Percentiles rank a stretch among this genome's conserved stretches.
Conservation (phyloP, 2,329 filamentous ascomycete genomes). For the Aspergillus carbonarius region DNA sequence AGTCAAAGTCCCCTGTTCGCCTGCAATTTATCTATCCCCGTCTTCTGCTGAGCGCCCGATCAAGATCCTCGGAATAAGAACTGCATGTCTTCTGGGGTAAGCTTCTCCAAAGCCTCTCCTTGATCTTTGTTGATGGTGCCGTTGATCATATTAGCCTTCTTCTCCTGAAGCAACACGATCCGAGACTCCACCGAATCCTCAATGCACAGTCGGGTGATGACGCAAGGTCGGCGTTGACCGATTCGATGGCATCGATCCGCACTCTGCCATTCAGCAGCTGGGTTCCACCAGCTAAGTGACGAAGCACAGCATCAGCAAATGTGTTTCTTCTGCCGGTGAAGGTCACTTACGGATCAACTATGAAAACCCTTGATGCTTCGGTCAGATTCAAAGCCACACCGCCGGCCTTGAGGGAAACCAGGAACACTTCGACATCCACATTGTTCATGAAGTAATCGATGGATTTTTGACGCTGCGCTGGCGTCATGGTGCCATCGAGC, state of each 20-base stretch:
- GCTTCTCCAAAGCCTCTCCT: constrained; percentile 76
- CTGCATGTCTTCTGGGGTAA: constrained; percentile 89
- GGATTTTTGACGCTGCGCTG: constrained; percentile 84
- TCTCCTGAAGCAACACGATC: constrained; percentile 95
- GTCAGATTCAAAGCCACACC: constrained; percentile 94
- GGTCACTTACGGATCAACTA: constrained; percentile 81
- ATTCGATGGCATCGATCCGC: constrained; percentile 94
- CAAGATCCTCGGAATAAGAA: constrained; percentile 84
- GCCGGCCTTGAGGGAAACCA: constrained; percentile 93
- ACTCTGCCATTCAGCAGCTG: constrained; percentile 99
- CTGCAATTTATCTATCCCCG: not conserved
- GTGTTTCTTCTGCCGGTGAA: too few species aligned
- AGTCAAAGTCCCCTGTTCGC: not conserved
- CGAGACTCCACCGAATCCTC: constrained; percentile 95
- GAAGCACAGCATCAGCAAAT: constrained; percentile 21
- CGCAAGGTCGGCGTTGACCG: constrained; percentile 88
- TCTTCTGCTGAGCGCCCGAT: not conserved
- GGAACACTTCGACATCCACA: constrained; percentile 88
- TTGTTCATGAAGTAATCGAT: constrained; percentile 98
- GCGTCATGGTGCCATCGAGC: constrained; percentile 97
- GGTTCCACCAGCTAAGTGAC: constrained; percentile 85
- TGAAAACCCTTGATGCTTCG: constrained; percentile 91
- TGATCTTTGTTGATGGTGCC: constrained; percentile 95
- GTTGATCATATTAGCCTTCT: constrained; percentile 98
- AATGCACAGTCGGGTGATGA: constrained; percentile 90